Base-by-base conservation (phyloP, 768 basidiomycete species). In the Lactifluus hygrophoroides region DNA sequence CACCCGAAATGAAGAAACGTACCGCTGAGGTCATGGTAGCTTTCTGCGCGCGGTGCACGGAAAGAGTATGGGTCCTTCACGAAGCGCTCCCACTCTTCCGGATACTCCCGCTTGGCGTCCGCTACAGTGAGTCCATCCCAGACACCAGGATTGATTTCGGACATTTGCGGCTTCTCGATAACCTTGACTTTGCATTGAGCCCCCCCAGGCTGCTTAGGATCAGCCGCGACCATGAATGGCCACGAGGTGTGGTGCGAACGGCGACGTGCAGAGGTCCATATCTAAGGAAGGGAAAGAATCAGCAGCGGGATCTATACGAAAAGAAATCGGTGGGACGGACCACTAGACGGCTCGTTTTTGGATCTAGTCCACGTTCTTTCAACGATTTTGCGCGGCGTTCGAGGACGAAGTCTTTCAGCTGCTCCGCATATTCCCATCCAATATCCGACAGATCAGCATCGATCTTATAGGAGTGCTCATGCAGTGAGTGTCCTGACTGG, bases 401-500 rank as follows among this genome's bases (percentile, higher is more conserved):
- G 8, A 90, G 76, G 19, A 99, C 88, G 61, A 95, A 95, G 43
- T 96, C 90, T 65, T 88, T 93, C 59, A 99, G 75, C 40, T 78
- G 80, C 64, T 91, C 88, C 2, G 94, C 86, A 64, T 99, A 99
- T 59, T 96, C 94, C 90, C 92, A 93, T 3, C 96, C 96, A 0
- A 85, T 86, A 3, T 90, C 88, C 2, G 94, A 96, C 10, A 99
- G 80, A 70, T 98, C 95, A 1, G 94, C 93, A 68, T 99, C 96
- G 37, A 96, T 94, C 73, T 94, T 95, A 78, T 94, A 98, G 5
- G 95, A 98, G 69, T 98, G 96, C 69, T 99, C 96, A 65, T 97
- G 94, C 57, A 97, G 77, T 13, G 93, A 95, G 78, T 94, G 94
- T n/a, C 96, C 96, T 17, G 94, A 95, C 94, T 96, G 65, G 42